Conservation (phyloP, 495 filamentous ascomycete species). For the Terfezia boudieri region DNA sequence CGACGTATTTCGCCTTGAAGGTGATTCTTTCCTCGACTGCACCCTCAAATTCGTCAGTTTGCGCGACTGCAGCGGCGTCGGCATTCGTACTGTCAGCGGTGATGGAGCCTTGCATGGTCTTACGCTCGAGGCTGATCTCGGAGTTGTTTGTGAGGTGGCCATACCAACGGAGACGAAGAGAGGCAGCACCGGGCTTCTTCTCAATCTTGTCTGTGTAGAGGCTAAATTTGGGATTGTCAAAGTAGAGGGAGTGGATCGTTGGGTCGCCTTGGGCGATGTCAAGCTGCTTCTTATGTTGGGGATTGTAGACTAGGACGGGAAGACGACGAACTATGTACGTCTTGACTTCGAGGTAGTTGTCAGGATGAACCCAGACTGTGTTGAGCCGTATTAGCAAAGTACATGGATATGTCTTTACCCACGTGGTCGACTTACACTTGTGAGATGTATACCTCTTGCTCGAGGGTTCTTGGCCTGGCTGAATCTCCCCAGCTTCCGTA, state of each 20-base stretch:
- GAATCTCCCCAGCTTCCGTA: slow-evolving; percentile 17
- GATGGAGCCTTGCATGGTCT: slow-evolving; percentile 30
- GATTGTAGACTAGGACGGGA: slow-evolving; percentile 80
- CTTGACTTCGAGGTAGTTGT: slow-evolving; percentile 90
- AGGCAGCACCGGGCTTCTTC: slow-evolving; percentile 51
- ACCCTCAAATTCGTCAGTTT: slow-evolving; percentile 20
- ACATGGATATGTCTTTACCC: neutral
- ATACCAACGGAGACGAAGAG: slow-evolving; percentile 76
- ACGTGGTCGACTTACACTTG: slow-evolving; percentile 37
- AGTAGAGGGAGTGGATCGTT: slow-evolving; percentile 85
- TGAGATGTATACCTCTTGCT: slow-evolving; percentile 58
- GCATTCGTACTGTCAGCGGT: slow-evolving; percentile 36
- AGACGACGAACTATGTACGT: slow-evolving; percentile 77
- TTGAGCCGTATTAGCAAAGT: slow-evolving; percentile 1
- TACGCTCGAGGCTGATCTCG: slow-evolving; percentile 70
- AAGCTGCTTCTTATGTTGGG: slow-evolving; percentile 54
- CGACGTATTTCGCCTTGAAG: slow-evolving; percentile 85
- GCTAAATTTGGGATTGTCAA: slow-evolving; percentile 66
- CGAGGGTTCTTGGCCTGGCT: slow-evolving; percentile 6
- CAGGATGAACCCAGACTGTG: slow-evolving; percentile 76
- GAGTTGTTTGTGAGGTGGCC: slow-evolving; percentile 58
- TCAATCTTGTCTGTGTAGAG: slow-evolving; percentile 72
- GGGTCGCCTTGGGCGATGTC: slow-evolving; percentile 60
- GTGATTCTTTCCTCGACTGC: slow-evolving; percentile 47
- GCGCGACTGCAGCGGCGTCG: slow-evolving; percentile 21